Percentiles rank a stretch among this genome's conserved stretches.
phyloP scores from a whole-genome alignment of 208 protist genomes.

The Trypanosoma cruzi region DNA sequence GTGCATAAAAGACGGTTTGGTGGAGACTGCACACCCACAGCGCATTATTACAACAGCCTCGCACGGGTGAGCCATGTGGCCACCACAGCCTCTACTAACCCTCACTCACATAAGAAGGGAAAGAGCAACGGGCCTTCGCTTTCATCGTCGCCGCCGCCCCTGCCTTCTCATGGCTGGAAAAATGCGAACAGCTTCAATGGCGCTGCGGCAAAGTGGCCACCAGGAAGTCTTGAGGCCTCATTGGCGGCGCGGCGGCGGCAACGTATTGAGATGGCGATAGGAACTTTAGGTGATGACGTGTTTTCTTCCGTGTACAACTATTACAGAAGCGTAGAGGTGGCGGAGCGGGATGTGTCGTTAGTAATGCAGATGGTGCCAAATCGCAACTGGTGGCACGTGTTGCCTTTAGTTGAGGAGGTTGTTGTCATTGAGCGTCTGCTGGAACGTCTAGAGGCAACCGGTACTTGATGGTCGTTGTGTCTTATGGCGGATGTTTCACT shows the following conservation, averaged over 20 bases:
- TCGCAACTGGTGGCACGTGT: slow-evolving; percentile 56
- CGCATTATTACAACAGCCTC: slow-evolving; percentile 3
- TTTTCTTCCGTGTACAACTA: slow-evolving; percentile 70
- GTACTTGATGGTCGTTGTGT: neutral
- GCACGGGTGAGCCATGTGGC: neutral
- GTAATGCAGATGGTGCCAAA: slow-evolving; percentile 71
- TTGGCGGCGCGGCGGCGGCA: slow-evolving; percentile 42
- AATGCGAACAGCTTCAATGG: neutral
- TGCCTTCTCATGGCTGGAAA: neutral
- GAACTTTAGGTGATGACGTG: slow-evolving; percentile 30
- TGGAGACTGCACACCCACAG: slow-evolving; percentile 1
- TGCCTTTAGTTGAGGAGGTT: slow-evolving; percentile 77
- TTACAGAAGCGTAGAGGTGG: slow-evolving; percentile 51
- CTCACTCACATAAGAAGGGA: neutral
- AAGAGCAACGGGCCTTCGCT: too few species aligned
- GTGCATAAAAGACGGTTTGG: slow-evolving; percentile 28
- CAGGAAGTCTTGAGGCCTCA: slow-evolving; percentile 20
- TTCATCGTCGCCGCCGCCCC: neutral
- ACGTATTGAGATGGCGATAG: slow-evolving; percentile 32
- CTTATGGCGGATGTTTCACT: neutral
- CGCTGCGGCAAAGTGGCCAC: too few species aligned
- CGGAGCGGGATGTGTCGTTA: slow-evolving; percentile 50
- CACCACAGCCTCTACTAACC: neutral
- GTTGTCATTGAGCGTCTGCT: slow-evolving; percentile 74
- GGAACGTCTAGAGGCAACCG: slow-evolving; percentile 17